Evolutionary conservation across 345 rosid species (phyloP).

Genomic region (Eucalyptus pauciflora): DNA sequence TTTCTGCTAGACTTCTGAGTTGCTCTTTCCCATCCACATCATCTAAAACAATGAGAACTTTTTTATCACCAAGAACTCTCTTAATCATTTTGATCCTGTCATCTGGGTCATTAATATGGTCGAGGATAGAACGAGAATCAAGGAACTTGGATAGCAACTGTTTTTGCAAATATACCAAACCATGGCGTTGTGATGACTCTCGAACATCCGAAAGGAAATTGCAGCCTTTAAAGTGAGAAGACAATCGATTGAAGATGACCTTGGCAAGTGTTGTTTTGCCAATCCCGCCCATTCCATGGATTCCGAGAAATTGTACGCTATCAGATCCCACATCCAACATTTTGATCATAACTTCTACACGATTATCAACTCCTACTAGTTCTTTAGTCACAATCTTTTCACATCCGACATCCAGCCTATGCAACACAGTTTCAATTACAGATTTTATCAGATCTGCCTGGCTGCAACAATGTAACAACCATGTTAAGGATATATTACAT

Average conservation of each 20-base stretch:
- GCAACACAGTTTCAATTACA: rapidly evolving
- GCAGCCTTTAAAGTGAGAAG: rapidly evolving
- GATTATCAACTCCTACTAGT: neutral
- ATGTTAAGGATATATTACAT: too few species aligned
- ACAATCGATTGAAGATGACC: rapidly evolving
- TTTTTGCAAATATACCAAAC: neutral
- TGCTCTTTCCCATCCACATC: too few species aligned
- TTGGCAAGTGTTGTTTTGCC: neutral
- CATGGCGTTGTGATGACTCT: neutral
- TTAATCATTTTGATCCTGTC: neutral
- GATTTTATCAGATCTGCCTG: rapidly evolving
- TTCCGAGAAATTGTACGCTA: rapidly evolving
- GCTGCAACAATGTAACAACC: too few species aligned
- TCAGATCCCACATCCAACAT: rapidly evolving
- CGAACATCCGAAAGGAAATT: rapidly evolving
- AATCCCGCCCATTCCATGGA: neutral
- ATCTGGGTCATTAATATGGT: rapidly evolving
- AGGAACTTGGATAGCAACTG: rapidly evolving
- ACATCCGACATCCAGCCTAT: rapidly evolving
- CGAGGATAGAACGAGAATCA: rapidly evolving
- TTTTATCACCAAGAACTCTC: rapidly evolving
- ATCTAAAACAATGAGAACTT: neutral
- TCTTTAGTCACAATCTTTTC: rapidly evolving
- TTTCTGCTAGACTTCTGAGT: too few species aligned
- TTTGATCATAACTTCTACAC: neutral